Evolutionary conservation across 2,329 filamentous ascomycete genomes (phyloP).

Genomic region (Bipolaris gigantea): DNA sequence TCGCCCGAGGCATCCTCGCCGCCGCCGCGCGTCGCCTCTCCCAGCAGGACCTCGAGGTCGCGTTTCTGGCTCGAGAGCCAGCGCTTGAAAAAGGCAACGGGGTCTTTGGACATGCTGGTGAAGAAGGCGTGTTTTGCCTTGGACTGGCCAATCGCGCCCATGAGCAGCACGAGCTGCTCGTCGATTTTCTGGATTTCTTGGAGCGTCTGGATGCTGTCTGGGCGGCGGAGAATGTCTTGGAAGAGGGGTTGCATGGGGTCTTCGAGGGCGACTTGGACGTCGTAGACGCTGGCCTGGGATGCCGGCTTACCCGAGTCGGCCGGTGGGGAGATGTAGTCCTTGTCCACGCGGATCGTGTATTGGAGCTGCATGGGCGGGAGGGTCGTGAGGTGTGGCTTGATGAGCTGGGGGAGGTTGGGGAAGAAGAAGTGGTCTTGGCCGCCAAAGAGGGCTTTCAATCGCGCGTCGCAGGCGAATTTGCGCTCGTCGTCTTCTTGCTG

Average conservation of each 20-base stretch:
- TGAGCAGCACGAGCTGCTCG: conserved; percentile 78
- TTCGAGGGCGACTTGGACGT: conserved; percentile 81
- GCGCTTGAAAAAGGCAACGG: conserved; percentile 77
- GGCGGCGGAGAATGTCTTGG: conserved; percentile 52
- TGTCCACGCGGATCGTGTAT: conserved; percentile 92
- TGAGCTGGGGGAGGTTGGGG: conserved; percentile 79
- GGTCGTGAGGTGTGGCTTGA: conserved; percentile 75
- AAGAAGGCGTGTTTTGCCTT: conserved; percentile 93
- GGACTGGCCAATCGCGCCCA: conserved; percentile 80
- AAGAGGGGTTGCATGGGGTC: conserved; percentile 75
- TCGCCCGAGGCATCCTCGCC: conserved; percentile 58
- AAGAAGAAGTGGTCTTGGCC: conserved; percentile 76
- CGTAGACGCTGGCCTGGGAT: conserved; percentile 81
- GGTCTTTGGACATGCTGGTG: conserved; percentile 75
- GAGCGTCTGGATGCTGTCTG: conserved; percentile 62
- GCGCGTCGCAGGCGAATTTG: conserved; percentile 85
- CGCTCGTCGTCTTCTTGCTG: conserved; percentile 96
- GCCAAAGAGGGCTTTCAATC: conserved; percentile 75
- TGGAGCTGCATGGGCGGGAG: conserved; percentile 80
- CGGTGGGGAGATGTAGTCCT: conserved; percentile 55
- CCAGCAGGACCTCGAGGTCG: conserved; percentile 84
- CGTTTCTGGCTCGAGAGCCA: conserved; percentile 92
- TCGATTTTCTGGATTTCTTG: conserved; percentile 77
- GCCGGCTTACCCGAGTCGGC: conserved; percentile 68
- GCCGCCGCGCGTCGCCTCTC: conserved; percentile 68